Base-by-base conservation (phyloP, 495 filamentous ascomycete genomes). In the Letharia columbiana region DNA sequence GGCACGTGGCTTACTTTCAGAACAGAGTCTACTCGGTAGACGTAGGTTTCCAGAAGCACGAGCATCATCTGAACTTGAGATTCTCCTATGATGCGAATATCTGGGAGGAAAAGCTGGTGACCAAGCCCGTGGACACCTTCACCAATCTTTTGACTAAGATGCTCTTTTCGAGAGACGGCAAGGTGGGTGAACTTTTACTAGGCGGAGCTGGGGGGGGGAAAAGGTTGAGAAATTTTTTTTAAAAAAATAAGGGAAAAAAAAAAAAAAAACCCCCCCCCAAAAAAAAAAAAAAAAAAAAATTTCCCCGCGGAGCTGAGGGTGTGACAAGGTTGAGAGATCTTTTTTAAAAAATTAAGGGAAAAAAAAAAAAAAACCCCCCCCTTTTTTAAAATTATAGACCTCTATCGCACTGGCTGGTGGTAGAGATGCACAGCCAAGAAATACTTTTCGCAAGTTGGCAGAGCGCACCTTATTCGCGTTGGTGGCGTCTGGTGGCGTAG, bases 21-120 rank as follows among this genome's bases (percentile, higher is more conserved):
- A 10, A 66, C 18, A 7, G 64, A 20, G 57, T 66, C 64, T n/a
- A 66, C 59, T 33, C 64, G 64, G 42, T 61, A 37, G 40, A 50
- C n/a, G 57, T 66, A 66, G 23, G n/a, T 66, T 8, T 37, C 58
- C 23, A 50, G 13, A 23, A 61, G 58, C 45, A 49, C 45, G 18
- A 49, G 20, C 18, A 49, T 49, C 20, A 49, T 7, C 9, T 49
- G 20, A n/a, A 49, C 18, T 20, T 49, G 45, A 49, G 45, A 9
- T 11, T 49, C 45, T 49, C 45, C 20, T 49, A 49, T n/a, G 45
- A 49, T n/a, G 45, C 18, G 17, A 20, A n/a, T 3, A 49, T 49
- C 0, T 49, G 45, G 45, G 45, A 49, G 20, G 45, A 49, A 9
- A 49, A 49, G 45, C 45, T 20, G 18, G 18, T 49, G 18, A n/a